phyloP scores from a whole-genome alignment of 306 rosid species.

The Albizia julibrissin region DNA sequence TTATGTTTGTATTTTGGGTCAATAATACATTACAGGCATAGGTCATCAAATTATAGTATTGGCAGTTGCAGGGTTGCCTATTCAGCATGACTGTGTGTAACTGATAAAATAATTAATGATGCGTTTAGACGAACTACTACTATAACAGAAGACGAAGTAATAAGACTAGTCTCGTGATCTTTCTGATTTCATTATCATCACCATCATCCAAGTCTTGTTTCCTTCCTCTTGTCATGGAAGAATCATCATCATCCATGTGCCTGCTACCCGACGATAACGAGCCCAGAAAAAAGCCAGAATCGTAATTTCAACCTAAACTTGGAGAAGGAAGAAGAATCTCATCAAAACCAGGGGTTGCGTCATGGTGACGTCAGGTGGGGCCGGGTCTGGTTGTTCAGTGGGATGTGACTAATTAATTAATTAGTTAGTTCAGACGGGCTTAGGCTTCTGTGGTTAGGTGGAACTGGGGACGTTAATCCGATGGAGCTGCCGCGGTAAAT shows the following conservation, averaged over 20 bases:
- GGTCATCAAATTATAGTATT: background rate
- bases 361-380: background rate
- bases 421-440: background rate
- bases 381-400: background rate
- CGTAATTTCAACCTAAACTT: background rate
- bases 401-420: background rate
- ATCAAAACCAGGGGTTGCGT: background rate
- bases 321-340: background rate
- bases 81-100: constrained; percentile 10
- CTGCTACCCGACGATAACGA: background rate
- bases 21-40: background rate
- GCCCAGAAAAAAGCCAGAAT: background rate
- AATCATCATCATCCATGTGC: constrained; percentile 9
- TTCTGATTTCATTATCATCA: background rate
- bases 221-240: background rate
- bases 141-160: background rate
- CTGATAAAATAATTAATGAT: constrained; percentile 3
- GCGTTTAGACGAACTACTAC: constrained; percentile 15
- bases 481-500: background rate
- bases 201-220: constrained; percentile 12
- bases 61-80: background rate
- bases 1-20: no score
- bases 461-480: background rate
- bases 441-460: background rate
- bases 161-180: background rate